A percentile compares a stretch with the other conserved stretches of the same genome.
Evolutionary conservation across 371 early-diverging fungal species (phyloP).

Genomic region (Haplosporangium sp.): DNA sequence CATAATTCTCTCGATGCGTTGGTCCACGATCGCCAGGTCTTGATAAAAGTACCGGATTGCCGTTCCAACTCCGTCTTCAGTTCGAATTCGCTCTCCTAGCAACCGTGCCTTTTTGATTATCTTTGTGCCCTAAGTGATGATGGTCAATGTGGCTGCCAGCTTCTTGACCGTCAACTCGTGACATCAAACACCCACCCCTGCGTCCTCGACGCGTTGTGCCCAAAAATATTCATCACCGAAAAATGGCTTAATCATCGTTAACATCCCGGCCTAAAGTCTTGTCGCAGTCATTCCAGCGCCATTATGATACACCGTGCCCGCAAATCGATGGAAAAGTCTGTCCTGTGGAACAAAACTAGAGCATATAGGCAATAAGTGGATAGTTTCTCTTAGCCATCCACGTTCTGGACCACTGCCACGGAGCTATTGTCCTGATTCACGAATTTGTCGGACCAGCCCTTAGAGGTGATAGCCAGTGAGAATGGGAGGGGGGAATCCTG

Average conservation of each 20-base stretch:
- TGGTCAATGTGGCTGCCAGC: slow-evolving; percentile 62
- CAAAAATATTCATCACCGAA: slow-evolving; percentile 89
- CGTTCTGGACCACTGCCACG: neutral
- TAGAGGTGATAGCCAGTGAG: neutral
- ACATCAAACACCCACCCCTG: slow-evolving; percentile 68
- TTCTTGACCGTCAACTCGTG: slow-evolving; percentile 38
- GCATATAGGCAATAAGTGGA: slow-evolving; percentile 28
- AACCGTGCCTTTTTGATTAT: slow-evolving; percentile 64
- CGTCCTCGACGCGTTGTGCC: slow-evolving; percentile 73
- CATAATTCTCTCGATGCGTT: slow-evolving; percentile 33
- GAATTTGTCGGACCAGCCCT: neutral
- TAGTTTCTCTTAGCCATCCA: neutral
- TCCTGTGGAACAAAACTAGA: slow-evolving; percentile 81
- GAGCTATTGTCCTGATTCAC: neutral
- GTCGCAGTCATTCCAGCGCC: slow-evolving; percentile 88
- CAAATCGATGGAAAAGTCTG: slow-evolving; percentile 79
- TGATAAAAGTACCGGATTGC: slow-evolving; percentile 73
- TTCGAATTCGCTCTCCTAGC: slow-evolving; percentile 64
- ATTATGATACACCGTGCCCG: slow-evolving; percentile 84
- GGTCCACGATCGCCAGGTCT: slow-evolving; percentile 65
- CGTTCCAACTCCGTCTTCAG: slow-evolving; percentile 69
- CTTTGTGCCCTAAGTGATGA: slow-evolving; percentile 64
- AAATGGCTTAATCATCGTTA: slow-evolving; percentile 80
- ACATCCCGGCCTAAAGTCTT: slow-evolving; percentile 76
- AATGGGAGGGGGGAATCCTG: too few species aligned